Evolutionary conservation across 305 asterid genomes (phyloP), one percentile per base, ranked within the genome.

Genomic region (Ajuga reptans): DNA sequence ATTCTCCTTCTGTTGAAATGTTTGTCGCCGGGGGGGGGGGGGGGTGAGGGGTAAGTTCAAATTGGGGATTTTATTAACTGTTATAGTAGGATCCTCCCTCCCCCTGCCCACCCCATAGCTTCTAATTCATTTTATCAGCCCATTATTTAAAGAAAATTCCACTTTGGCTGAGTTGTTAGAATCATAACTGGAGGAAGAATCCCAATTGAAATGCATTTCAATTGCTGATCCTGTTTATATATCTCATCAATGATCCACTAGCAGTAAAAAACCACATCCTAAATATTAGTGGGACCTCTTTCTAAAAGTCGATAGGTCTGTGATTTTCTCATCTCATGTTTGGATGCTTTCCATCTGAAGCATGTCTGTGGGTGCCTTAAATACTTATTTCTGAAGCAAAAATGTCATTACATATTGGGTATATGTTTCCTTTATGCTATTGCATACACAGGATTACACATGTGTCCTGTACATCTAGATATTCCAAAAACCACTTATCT

Each of bases 21-120:
- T 6, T 55, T 55, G 2, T 55, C 5, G n/a, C n/a, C n/a, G n/a
- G n/a, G n/a, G n/a, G n/a, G n/a, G n/a, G n/a, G n/a, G n/a, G n/a
- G n/a, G n/a, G n/a, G n/a, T n/a, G 4, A 50, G 47, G 71, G 36
- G 17, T 9, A 51, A 49, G 66, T 36, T 41, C 16, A 53, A 31
- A 34, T 70, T 59, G 39, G 66, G 71, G 71, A 18, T 3, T 24
- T 42, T 51, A 21, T 49, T n/a, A 3, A 12, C 24, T 71, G 68
- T 51, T 72, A 62, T 53, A 72, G 34, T 64, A 6, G 34, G 49
- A 16, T 51, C 31, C 34, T 2, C n/a, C n/a, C n/a, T n/a, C n/a
- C n/a, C n/a, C n/a, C n/a, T n/a, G n/a, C n/a, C n/a, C n/a, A n/a
- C n/a, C n/a, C n/a, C n/a, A n/a, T 27, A 27, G 31, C 31, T 27